Evolutionary conservation across 805 yeast genomes (phyloP).

Genomic region (Candida piceae): DNA sequence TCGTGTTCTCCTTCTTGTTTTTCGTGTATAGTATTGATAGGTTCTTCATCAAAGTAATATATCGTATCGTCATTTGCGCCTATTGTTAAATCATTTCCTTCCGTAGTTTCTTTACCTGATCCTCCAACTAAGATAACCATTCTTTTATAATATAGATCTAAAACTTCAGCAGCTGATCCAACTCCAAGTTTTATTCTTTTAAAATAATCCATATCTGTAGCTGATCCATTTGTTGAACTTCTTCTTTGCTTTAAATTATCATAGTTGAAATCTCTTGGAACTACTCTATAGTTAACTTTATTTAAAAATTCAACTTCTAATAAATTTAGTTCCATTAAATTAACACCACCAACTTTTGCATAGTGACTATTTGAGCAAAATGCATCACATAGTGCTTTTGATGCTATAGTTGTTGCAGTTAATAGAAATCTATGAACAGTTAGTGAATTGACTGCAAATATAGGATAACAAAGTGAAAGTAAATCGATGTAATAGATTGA

Average conservation of each 20-base stretch:
- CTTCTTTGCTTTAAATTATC: slow-evolving; percentile 24
- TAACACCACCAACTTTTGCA: slow-evolving; percentile 94
- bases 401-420: slow-evolving; percentile 86
- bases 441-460: slow-evolving; percentile 80
- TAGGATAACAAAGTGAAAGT: slow-evolving; percentile 68
- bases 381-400: slow-evolving; percentile 88
- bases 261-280: slow-evolving; percentile 47
- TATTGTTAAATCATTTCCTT: slow-evolving; percentile 19
- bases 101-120: neutral
- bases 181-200: slow-evolving; percentile 23
- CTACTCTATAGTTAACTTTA: slow-evolving; percentile 72
- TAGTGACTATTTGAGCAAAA: slow-evolving; percentile 92
- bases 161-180: slow-evolving; percentile 33
- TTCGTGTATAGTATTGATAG: too few species aligned
- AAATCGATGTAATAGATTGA: slow-evolving; percentile 89
- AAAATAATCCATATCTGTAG: slow-evolving; percentile 28
- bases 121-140: slow-evolving; percentile 48
- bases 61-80: slow-evolving; percentile 28
- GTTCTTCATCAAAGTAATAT: slow-evolving; percentile 13
- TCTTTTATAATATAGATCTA: slow-evolving; percentile 43
- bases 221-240: slow-evolving; percentile 20
- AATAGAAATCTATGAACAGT: slow-evolving; percentile 90
- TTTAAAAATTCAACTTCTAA: slow-evolving; percentile 83
- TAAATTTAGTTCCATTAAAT: slow-evolving; percentile 74
- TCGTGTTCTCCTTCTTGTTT: too few species aligned